These are phyloP conservation scores for Xylaria palmicola DNA, from an alignment of 495 filamentous ascomycete species.

Conservation along the genomic window DNA sequence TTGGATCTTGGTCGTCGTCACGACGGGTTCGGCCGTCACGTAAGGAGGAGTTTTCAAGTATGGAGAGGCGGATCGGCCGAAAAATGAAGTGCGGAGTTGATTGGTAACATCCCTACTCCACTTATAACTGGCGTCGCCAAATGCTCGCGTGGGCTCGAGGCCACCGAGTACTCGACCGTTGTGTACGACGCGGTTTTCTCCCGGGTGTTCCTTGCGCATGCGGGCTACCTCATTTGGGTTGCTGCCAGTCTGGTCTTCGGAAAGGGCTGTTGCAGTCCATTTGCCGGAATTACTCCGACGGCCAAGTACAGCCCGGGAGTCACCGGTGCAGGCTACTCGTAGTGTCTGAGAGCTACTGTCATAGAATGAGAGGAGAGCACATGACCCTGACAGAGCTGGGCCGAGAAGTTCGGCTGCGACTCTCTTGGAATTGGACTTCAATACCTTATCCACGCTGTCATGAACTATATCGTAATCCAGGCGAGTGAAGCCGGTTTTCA, in stretches of 20 bases:
- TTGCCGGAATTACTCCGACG: slow-evolving; percentile 75
- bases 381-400: slow-evolving; percentile 91
- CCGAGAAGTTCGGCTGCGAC: slow-evolving; percentile 88
- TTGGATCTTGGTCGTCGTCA: slow-evolving; percentile 93
- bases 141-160: slow-evolving; percentile 88
- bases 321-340: slow-evolving; percentile 89
- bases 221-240: slow-evolving; percentile 80
- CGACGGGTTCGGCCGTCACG: slow-evolving; percentile 92
- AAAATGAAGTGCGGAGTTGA: slow-evolving; percentile 78
- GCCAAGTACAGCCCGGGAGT: slow-evolving; percentile 90
- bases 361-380: slow-evolving; percentile 94
- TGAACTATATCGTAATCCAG: slow-evolving; percentile 93
- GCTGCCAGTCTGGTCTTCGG: slow-evolving; percentile 87
- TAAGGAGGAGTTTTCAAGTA: slow-evolving; percentile 89
- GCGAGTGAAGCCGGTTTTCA: slow-evolving; percentile 85
- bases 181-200: slow-evolving; percentile 76
- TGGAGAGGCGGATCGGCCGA: slow-evolving; percentile 70
- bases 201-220: slow-evolving; percentile 80
- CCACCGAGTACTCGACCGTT: slow-evolving; percentile 90
- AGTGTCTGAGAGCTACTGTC: slow-evolving; percentile 80
- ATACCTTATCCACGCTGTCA: slow-evolving; percentile 80
- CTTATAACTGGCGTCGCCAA: slow-evolving; percentile 96
- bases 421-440: slow-evolving; percentile 80
- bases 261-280: slow-evolving; percentile 88
- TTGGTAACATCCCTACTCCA: slow-evolving; percentile 84